These are phyloP conservation scores for Sarocladium kiliense DNA, from an alignment of 2,329 filamentous ascomycete species.

Conservation along the genomic window DNA sequence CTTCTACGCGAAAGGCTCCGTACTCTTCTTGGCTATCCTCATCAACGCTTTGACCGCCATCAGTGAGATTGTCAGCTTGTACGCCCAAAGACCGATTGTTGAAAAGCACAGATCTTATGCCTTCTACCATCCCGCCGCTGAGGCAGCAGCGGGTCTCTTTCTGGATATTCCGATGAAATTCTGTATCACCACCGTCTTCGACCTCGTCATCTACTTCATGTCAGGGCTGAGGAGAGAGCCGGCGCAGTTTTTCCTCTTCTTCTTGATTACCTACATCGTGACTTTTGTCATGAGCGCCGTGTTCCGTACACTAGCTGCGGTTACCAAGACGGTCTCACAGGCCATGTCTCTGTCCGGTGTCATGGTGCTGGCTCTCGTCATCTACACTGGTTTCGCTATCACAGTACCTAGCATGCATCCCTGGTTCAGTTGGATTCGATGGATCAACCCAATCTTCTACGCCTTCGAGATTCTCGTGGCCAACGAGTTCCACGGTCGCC, in stretches of 20 bases:
- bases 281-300: conserved; percentile 72
- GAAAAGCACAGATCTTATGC: conserved; percentile 44
- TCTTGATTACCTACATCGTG: conserved; percentile 62
- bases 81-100: conserved; percentile 40
- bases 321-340: conserved; percentile 61
- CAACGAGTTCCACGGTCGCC: conserved; percentile 63
- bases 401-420: conserved; percentile 54
- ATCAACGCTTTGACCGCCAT: conserved; percentile 55
- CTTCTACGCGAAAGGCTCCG: conserved; percentile 50
- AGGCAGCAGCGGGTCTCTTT: conserved; percentile 49
- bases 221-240: conserved; percentile 50
- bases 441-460: conserved; percentile 69
- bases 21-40: conserved; percentile 56
- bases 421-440: conserved; percentile 74
- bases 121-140: conserved; percentile 46
- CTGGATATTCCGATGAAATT: conserved; percentile 56
- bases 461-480: conserved; percentile 67
- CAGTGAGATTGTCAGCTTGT: conserved; percentile 44
- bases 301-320: conserved; percentile 67
- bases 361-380: conserved; percentile 55
- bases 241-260: conserved; percentile 70
- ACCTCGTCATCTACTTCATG: conserved; percentile 55
- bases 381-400: conserved; percentile 54
- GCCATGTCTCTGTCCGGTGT: conserved; percentile 49
- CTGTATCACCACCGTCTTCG: conserved; percentile 42